Base-by-base conservation (phyloP, 2,329 filamentous ascomycete species). In the Didymella keratinophila region DNA sequence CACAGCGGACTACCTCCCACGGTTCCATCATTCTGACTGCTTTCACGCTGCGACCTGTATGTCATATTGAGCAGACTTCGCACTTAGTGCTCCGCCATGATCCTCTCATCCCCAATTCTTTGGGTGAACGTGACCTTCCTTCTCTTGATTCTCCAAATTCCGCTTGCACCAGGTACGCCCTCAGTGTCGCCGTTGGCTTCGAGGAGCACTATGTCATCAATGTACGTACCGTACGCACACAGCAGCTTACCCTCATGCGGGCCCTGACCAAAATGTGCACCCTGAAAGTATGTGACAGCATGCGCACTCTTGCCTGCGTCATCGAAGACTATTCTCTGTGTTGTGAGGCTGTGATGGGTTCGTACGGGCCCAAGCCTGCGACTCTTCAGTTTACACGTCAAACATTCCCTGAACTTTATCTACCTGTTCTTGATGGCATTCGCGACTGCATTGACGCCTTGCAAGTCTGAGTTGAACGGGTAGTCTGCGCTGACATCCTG, bases 301-400 rank as follows among this genome's bases (percentile, higher is more conserved):
- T 65, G 64, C 8, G 78, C 79, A 5, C 65, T 67, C 48, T 70
- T 72, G 44, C 68, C 69, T 44, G 67, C 63, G 1, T 63, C 46
- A 27, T 52, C 18, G 55, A 81, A 73, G 23, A 56, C 58, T 48
- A 80, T 78, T 2, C 64, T 72, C 54, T 80, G 78, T 1, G 79
- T 80, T 3, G 78, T 80, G 4, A 81, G 71, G 18, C 70, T 74
- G 61, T 81, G 79, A 49, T 80, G 78, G 6, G 78, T 79, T 4
- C 67, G 71, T 14, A 81, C 72, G 4, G 73, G 77, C 18, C 73
- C 72, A 28, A 81, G 71, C 39, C 78, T 80, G 37, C 14, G 9
- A 21, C 6, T 16, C 4, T 14, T 51, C 20, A 59, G 49, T 30
- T 7, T 1, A 5, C 16, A 11, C 5, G n/a, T 25, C 12, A 0